Evolutionary conservation across 768 basidiomycete species (phyloP), one percentile per base, ranked within the genome.

Genomic region (Tricholoma furcatifolium): DNA sequence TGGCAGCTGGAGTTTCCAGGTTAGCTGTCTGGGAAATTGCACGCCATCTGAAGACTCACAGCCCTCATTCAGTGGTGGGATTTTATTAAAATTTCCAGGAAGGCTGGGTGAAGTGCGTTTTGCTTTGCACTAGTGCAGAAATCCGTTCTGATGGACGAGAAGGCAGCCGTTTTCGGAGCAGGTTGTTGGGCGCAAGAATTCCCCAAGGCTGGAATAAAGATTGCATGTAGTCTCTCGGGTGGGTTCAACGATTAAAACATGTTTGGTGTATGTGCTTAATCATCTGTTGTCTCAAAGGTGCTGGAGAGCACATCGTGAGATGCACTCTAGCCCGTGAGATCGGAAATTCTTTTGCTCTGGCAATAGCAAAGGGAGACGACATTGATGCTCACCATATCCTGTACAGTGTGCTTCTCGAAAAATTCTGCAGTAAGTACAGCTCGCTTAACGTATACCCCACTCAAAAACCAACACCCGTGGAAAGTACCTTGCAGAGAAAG

Each of bases 1-100:
- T 84, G 48, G 82, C 85, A 11, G 82, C 87, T n/a, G 88, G 88
- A 2, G 88, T 90, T 14, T 91, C 88, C 27, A 89, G 87, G 87
- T 82, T 30, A 45, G 65, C 52, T n/a, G n/a, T n/a, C n/a, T n/a
- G n/a, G n/a, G n/a, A n/a, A n/a, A n/a, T n/a, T n/a, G n/a, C n/a
- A n/a, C n/a, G n/a, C n/a, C n/a, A n/a, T n/a, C 41, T 43, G 11
- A 11, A 30, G 41, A 14, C 17, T 43, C 10, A 17, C 38, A 6
- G 11, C 12, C 27, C 50, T 42, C n/a, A 20, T 43, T 34, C 53
- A 92, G 91, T 57, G 91, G 91, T 5, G 91, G 91, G 0, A 66
- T 93, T n/a, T 71, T 93, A 47, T 74, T 93, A 50, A 93, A 93
- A 64, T 67, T 74, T 43, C 75, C 88, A 3, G 91, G 91, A 11